phyloP scores from a whole-genome alignment of 139 green algal species.

The Asterochloris erici region DNA sequence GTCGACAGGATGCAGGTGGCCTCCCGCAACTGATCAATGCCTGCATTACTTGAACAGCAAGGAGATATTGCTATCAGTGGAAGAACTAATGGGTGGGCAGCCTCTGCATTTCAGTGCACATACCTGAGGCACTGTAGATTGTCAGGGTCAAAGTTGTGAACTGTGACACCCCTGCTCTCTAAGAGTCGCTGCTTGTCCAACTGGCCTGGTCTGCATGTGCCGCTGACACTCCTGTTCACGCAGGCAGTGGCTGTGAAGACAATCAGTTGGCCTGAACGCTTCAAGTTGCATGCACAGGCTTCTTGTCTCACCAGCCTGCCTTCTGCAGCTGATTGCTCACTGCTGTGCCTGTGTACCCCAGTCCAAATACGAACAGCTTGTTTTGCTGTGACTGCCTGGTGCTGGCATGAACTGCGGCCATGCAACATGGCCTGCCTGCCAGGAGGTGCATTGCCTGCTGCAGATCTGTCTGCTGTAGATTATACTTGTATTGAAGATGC shows the following conservation, averaged over 20 bases:
- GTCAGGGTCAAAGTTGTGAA: slow-evolving; percentile 24
- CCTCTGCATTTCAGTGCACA: background rate
- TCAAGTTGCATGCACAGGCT: background rate
- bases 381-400: background rate
- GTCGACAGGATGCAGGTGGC: slow-evolving; percentile 40
- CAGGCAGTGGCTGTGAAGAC: slow-evolving; percentile 4
- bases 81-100: too few relatives aligned
- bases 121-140: slow-evolving; percentile 20
- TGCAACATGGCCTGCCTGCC: too few relatives aligned
- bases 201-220: slow-evolving; percentile 21
- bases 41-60: slow-evolving; percentile 1
- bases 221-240: slow-evolving; percentile 29
- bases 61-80: background rate
- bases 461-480: too few relatives aligned
- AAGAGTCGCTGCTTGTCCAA: background rate
- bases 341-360: slow-evolving; percentile 36
- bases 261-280: background rate
- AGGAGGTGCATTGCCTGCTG: too few relatives aligned
- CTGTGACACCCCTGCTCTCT: background rate
- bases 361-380: slow-evolving; percentile 34
- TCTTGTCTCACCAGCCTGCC: slow-evolving; percentile 1
- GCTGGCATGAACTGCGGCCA: background rate
- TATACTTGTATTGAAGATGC: too few relatives aligned
- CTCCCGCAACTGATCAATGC: background rate
- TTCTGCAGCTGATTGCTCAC: background rate